Evolutionary conservation across 371 early-diverging fungal genomes (phyloP).

Genomic region (Mortierella sp.): DNA sequence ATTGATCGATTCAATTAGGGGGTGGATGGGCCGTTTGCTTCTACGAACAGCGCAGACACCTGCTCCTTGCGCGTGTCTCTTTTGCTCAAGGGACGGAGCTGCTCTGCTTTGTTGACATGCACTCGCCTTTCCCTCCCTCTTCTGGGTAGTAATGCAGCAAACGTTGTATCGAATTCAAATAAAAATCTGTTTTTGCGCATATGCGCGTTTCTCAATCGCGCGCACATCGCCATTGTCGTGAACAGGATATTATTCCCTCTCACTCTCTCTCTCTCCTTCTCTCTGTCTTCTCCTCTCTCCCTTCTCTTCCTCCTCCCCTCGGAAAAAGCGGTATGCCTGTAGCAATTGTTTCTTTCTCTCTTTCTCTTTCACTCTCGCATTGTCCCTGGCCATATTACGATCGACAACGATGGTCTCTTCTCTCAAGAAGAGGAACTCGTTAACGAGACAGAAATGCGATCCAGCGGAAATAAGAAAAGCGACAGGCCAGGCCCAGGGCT

Average conservation of each 20-base stretch:
- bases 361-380: neutral
- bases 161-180: neutral
- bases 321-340: neutral
- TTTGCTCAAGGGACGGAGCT: neutral
- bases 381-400: too few relatives aligned
- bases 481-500: neutral
- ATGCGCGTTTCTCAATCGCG: neutral
- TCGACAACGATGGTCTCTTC: neutral
- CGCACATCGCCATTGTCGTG: neutral
- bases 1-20: neutral
- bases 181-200: neutral
- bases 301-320: too few relatives aligned
- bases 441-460: neutral
- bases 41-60: slow-evolving; percentile 1
- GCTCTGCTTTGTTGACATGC: neutral
- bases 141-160: neutral
- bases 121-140: neutral
- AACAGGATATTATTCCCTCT: neutral
- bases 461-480: neutral
- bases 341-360: neutral
- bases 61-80: neutral
- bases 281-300: neutral
- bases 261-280: neutral
- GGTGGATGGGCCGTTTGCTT: too few relatives aligned
- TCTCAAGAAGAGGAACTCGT: neutral